phyloP scores from a whole-genome alignment of 2,329 filamentous ascomycete genomes.

The Clonostachys solani region DNA sequence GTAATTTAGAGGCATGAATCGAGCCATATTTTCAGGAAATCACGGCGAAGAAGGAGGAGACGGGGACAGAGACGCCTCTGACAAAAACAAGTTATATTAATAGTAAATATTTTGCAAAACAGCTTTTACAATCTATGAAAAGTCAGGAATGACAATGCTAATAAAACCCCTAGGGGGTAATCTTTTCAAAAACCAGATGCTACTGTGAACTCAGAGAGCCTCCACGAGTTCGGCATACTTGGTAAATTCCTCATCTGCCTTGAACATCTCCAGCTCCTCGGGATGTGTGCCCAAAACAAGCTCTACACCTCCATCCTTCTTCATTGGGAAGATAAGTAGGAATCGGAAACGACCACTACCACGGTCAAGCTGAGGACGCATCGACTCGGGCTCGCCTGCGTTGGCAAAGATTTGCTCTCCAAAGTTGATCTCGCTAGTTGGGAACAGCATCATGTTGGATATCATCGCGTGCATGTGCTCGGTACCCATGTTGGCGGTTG shows the following conservation, averaged over 20 bases:
- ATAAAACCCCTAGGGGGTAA: too few relatives aligned
- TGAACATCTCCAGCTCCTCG: constrained; percentile 18
- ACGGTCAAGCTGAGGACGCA: constrained; percentile 19
- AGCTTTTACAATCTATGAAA: too few relatives aligned
- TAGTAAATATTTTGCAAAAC: too few relatives aligned
- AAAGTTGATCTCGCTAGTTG: constrained; percentile 16
- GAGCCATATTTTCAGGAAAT: too few relatives aligned
- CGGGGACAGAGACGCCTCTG: too few relatives aligned
- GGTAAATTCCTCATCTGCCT: constrained; percentile 16
- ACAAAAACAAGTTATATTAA: too few relatives aligned
- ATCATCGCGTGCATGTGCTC: constrained; percentile 19
- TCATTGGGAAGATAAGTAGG: constrained; percentile 19
- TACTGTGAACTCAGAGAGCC: too few relatives aligned
- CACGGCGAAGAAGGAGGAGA: too few relatives aligned
- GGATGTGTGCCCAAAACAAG: constrained; percentile 16
- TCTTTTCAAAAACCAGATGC: too few relatives aligned
- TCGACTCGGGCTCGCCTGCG: constrained; percentile 13
- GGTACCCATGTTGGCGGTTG: constrained; percentile 16
- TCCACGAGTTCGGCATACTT: constrained; percentile 13
- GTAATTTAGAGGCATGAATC: too few relatives aligned
- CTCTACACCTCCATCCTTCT: constrained; percentile 18
- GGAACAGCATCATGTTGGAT: constrained; percentile 21
- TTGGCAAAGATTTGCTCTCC: constrained; percentile 17
- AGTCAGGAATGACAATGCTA: too few relatives aligned
- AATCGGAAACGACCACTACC: constrained; percentile 15